phyloP scores from a whole-genome alignment of 352 stramenopile species.

The Pythium biforme region DNA sequence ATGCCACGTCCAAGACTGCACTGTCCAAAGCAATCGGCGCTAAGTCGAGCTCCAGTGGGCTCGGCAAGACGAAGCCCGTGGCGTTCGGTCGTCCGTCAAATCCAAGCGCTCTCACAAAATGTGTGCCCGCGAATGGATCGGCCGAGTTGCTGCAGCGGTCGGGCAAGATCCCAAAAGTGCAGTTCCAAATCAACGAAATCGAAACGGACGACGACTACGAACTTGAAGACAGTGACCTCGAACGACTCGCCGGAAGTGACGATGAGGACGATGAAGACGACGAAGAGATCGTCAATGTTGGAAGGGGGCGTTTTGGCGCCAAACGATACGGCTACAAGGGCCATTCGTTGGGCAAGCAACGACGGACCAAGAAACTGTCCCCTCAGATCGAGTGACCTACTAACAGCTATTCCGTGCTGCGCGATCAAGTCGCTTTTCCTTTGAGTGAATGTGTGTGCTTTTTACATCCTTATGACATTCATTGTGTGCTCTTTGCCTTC shows the following conservation, averaged over 20 bases:
- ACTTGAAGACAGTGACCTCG: constrained; percentile 16
- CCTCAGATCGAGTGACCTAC: constrained; percentile 1
- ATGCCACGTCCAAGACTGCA: not conserved
- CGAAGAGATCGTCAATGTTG: not conserved
- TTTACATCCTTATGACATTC: no score
- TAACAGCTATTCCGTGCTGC: no score
- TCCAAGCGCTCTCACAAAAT: constrained; percentile 9
- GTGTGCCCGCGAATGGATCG: not conserved
- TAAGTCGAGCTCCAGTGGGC: not conserved
- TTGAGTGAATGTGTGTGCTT: no score
- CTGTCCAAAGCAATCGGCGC: not conserved
- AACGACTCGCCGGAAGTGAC: constrained; percentile 15
- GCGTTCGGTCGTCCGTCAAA: not conserved
- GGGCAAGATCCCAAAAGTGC: constrained; percentile 12
- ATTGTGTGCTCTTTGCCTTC: not conserved
- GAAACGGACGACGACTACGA: constrained; percentile 11
- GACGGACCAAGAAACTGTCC: not conserved
- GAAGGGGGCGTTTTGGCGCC: not conserved
- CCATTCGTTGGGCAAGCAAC: not conserved
- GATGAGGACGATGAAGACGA: not conserved
- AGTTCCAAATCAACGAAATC: constrained; percentile 6
- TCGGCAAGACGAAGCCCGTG: constrained; percentile 8
- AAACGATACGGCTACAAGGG: not conserved
- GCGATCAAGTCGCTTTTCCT: no score
- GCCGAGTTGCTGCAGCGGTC: constrained; percentile 1